These are phyloP conservation scores for Rhododendron mucronatum DNA, from an alignment of 148 eudicot genomes.

Conservation along the genomic window DNA sequence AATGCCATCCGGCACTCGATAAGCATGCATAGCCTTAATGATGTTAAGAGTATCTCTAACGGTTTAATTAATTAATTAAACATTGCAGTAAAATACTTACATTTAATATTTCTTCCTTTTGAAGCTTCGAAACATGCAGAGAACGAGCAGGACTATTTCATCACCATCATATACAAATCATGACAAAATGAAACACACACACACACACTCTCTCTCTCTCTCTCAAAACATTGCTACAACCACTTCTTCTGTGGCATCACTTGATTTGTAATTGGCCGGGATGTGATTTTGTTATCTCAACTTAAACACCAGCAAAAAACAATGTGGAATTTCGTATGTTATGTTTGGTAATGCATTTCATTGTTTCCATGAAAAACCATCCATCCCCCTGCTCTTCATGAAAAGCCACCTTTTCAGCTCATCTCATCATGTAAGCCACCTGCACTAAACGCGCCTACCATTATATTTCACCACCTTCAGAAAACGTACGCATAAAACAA, in stretches of 20 bases:
- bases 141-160: too few relatives aligned
- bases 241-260: neutral
- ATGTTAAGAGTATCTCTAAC: too few relatives aligned
- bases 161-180: too few relatives aligned
- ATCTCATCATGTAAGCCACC: neutral
- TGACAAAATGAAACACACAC: too few relatives aligned
- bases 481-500: neutral
- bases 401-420: neutral
- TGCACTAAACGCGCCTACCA: neutral
- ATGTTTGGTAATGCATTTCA: neutral
- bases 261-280: too few relatives aligned
- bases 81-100: too few relatives aligned
- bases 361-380: neutral
- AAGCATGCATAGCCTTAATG: neutral
- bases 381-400: neutral
- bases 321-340: neutral
- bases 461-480: neutral
- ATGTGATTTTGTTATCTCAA: neutral
- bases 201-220: too few relatives aligned
- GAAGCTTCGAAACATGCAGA: too few relatives aligned
- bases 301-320: neutral
- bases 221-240: neutral
- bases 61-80: too few relatives aligned
- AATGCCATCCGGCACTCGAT: neutral
- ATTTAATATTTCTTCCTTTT: too few relatives aligned